Percentiles rank a stretch among this genome's conserved stretches.
phyloP scores from a whole-genome alignment of 495 filamentous ascomycete genomes.

The Oidiodendron maius region DNA sequence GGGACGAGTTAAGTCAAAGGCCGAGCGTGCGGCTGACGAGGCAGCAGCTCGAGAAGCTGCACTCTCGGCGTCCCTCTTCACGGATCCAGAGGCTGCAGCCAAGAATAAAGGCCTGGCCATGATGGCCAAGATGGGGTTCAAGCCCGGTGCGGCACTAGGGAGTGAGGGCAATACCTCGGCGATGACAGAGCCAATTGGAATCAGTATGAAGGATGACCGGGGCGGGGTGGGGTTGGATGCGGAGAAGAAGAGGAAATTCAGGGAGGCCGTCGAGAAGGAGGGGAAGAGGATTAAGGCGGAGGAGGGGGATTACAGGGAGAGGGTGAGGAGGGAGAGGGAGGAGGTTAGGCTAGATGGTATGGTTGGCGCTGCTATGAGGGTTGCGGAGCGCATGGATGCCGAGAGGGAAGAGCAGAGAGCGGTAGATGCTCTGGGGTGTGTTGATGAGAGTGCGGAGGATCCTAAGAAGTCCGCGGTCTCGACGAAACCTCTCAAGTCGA shows the following conservation, averaged over 20 bases:
- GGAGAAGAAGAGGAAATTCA: slow-evolving; percentile 76
- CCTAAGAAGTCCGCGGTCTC: slow-evolving; percentile 38
- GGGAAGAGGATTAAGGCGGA: slow-evolving; percentile 59
- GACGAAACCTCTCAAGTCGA: slow-evolving; percentile 42
- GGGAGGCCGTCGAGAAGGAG: slow-evolving; percentile 44
- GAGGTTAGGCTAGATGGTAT: slow-evolving; percentile 59
- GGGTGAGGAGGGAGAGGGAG: slow-evolving; percentile 67
- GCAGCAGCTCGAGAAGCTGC: slow-evolving; percentile 66
- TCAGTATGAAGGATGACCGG: slow-evolving; percentile 70
- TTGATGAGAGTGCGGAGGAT: slow-evolving; percentile 15
- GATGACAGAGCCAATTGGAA: slow-evolving; percentile 24
- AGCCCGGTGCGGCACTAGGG: slow-evolving; percentile 63
- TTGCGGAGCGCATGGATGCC: slow-evolving; percentile 60
- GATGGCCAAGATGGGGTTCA: slow-evolving; percentile 97
- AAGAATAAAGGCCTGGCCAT: slow-evolving; percentile 82
- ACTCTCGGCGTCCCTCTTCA: slow-evolving; percentile 61
- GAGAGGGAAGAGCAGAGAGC: slow-evolving; percentile 19
- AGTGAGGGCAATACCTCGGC: slow-evolving; percentile 32
- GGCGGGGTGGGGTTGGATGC: slow-evolving; percentile 82
- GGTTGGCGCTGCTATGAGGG: slow-evolving; percentile 71
- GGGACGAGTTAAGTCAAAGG: slow-evolving; percentile 68
- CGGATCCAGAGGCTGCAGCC: slow-evolving; percentile 33
- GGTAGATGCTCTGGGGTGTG: slow-evolving; percentile 4
- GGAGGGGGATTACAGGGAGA: slow-evolving; percentile 73
- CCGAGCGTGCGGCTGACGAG: slow-evolving; percentile 68